These are phyloP conservation scores for Brasilioporus rufonigricans DNA, from an alignment of 768 basidiomycete genomes.

Conservation along the genomic window DNA sequence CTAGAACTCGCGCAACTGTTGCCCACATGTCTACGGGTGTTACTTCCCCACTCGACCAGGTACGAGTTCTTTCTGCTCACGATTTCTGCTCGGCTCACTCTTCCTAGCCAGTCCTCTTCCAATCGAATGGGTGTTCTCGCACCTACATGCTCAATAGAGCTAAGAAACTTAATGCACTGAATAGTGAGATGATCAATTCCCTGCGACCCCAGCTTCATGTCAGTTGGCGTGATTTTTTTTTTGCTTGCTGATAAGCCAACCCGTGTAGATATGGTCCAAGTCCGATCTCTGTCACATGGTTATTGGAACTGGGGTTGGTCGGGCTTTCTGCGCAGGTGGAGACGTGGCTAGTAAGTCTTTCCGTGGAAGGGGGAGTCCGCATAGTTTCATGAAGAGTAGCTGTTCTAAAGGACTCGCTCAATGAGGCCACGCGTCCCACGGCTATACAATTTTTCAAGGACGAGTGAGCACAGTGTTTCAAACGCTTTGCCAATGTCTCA, in stretches of 20 bases:
- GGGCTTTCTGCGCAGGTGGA: slow-evolving; percentile 92
- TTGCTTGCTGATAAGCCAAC: slow-evolving; percentile 6
- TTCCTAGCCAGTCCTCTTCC: slow-evolving; percentile 58
- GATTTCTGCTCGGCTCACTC: slow-evolving; percentile 13
- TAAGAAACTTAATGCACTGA: slow-evolving; percentile 77
- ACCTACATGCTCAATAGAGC: slow-evolving; percentile 81
- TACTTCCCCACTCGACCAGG: slow-evolving; percentile 23
- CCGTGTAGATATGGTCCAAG: slow-evolving; percentile 65
- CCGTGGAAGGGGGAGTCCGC: slow-evolving; percentile 1
- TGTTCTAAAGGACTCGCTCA: slow-evolving; percentile 51
- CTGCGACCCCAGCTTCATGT: slow-evolving; percentile 79
- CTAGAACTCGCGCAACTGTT: slow-evolving; percentile 31
- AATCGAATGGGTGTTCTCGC: slow-evolving; percentile 60
- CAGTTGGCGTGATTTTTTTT: slow-evolving; percentile 15
- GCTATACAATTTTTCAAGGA: slow-evolving; percentile 89
- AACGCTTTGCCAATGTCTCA: slow-evolving; percentile 7
- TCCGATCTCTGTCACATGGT: slow-evolving; percentile 72
- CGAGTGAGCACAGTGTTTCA: slow-evolving; percentile 58
- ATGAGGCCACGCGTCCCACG: slow-evolving; percentile 49
- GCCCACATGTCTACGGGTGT: slow-evolving; percentile 35
- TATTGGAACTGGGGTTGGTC: slow-evolving; percentile 65
- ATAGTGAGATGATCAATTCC: slow-evolving; percentile 70
- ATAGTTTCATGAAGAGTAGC: slow-evolving; percentile 35
- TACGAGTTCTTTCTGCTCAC: slow-evolving; percentile 3
- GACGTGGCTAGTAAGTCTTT: slow-evolving; percentile 78